Conservation (phyloP, 179 eudicot genomes). For the Actinidia arguta region DNA sequence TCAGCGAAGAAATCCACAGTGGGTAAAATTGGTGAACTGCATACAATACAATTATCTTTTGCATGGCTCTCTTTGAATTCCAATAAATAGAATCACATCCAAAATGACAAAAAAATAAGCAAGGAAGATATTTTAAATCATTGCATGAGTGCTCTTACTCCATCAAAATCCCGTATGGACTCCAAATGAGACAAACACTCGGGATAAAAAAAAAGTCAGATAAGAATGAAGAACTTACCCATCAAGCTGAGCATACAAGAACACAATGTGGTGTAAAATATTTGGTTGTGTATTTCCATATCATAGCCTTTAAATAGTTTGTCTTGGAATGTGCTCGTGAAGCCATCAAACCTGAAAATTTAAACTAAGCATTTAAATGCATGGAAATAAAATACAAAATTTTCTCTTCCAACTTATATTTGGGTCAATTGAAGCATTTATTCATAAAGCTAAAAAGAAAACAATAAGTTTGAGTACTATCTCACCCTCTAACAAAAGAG, state of each 20-base stretch:
- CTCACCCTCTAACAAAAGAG: too few relatives aligned
- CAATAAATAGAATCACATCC: not conserved
- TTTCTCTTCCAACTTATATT: not conserved
- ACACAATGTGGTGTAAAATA: slow-evolving; percentile 94
- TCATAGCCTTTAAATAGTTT: slow-evolving; percentile 95
- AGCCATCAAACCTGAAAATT: slow-evolving; percentile 87
- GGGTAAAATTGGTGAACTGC: not conserved
- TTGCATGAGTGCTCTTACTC: not conserved
- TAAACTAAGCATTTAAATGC: not conserved
- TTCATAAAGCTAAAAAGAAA: slow-evolving; percentile 1
- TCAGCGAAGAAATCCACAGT: not conserved
- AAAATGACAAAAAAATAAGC: not conserved
- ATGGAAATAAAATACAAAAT: slow-evolving; percentile 9
- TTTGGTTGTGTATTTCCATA: slow-evolving; percentile 97
- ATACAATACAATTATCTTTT: not conserved
- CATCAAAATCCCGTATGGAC: not conserved
- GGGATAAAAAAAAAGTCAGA: not conserved
- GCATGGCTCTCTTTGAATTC: not conserved
- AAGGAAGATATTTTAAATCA: not conserved
- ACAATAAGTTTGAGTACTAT: not conserved
- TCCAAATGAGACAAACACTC: not conserved
- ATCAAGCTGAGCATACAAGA: slow-evolving; percentile 91
- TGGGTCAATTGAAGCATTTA: not conserved
- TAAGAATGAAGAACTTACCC: slow-evolving; percentile 45
- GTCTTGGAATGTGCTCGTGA: slow-evolving; percentile 99